Base-by-base conservation (phyloP, 2,329 filamentous ascomycete species). In the Raffaelea ambrosiae region DNA sequence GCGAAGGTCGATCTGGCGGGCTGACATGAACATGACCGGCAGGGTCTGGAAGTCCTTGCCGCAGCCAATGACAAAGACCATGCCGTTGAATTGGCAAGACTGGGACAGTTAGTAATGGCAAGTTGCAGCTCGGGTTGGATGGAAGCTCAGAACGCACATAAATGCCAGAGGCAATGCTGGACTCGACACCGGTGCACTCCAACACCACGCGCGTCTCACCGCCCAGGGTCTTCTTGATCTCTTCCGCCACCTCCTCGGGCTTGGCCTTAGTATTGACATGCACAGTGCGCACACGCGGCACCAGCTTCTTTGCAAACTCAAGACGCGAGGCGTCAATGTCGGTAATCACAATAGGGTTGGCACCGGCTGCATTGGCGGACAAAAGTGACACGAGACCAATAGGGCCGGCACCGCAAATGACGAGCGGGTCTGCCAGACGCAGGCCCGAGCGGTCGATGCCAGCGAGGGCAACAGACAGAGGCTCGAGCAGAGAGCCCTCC, bases 161-260 rank as follows among this genome's bases (percentile, higher is more conserved):
- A 8, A 72, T 71, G 2, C 77, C 80, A 3, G 78, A 80, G 50
- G 71, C 67, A 8, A 84, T 68, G 55, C 77, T 82, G 55, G 70
- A 79, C 62, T 85, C 79, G 1, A 83, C 74, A 0, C 81, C 81
- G 0, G 81, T 84, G 53, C 81, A 84, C 61, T 84, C 81, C 2
- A 83, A 66, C 3, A 83, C 73, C 1, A 74, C 74, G 13, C 74
- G 66, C 0, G 81, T 79, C 22, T 77, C 75, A 16, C 65, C 64
- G 54, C 81, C 81, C 55, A 82, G 77, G 21, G 38, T 50, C 11
- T 57, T 58, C 9, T 72, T 72, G 53, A 83, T 78, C 13, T 64
- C 67, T 48, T 64, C 65, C 0, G 74, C 75, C 48, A 77, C 79
- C 14, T 66, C 68, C 52, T 76, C 61, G 0, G 70, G 61, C 48